Base-by-base conservation (phyloP, 352 stramenopile genomes). In the Phytophthora lateralis region DNA sequence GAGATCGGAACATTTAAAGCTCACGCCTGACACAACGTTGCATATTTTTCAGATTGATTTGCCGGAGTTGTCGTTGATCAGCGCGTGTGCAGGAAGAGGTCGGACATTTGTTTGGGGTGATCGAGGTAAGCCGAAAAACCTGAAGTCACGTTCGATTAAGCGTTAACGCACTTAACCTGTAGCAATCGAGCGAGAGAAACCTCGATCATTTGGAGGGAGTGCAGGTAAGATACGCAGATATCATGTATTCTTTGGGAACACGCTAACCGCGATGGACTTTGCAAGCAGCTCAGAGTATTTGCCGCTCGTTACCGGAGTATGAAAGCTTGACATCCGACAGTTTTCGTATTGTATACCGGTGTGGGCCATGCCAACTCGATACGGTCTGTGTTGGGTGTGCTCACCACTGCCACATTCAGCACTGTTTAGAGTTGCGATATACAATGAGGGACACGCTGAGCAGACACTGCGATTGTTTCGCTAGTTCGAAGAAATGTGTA, bases 61-160 rank as follows among this genome's bases (percentile, higher is more conserved):
- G 2, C 66, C 73, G 2, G 64, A 71, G 12, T 68, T 91, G 14
- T 73, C 80, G 15, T 52, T 94, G 18, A 65, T 91, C 18, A 82
- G 76, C 29, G 78, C 76, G 0, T 63, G 64, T 17, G 83, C 85
- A 34, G 83, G 83, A 29, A 73, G 80, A 57, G 82, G 74, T 8
- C 75, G 81, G 34, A 93, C 83, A 0, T 94, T 91, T 67, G 80
- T 88, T 2, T 92, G 85, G 82, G 84, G 84, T 2, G 84, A 93
- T 63, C 69, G 80, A 82, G 80, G 81, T 91, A 50, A 0, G 55
- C 15, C 10, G 34, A 14, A 20, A 41, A 34, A 1, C 14, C 35
- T 38, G 29, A 4, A 42, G 8, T 34, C 2, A 20, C 30, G 4
- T 5, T 11, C n/a, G 35, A 9, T 43, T 20, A 24, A 34, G 24